phyloP scores from a whole-genome alignment of 345 rosid species.

The Brassica rapa region DNA sequence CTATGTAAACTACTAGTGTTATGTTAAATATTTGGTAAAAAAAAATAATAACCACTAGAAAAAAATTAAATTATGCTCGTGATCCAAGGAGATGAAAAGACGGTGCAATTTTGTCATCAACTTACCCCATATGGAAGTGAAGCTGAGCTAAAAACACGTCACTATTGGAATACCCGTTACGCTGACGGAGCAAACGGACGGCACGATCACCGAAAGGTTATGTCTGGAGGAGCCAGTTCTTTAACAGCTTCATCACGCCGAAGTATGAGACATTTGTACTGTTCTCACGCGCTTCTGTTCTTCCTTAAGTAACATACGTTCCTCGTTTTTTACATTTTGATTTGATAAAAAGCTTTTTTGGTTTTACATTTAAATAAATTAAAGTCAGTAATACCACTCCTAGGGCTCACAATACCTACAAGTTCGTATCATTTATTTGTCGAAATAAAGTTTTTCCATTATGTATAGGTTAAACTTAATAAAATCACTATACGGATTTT shows the following conservation, averaged over 20 bases:
- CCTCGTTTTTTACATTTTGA: slow-evolving; percentile 29
- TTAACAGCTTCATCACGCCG: slow-evolving; percentile 31
- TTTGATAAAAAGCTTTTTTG: neutral
- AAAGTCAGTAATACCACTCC: neutral
- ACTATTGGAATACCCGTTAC: slow-evolving; percentile 17
- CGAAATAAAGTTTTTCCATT: neutral
- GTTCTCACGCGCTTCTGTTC: slow-evolving; percentile 35
- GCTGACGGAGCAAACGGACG: slow-evolving; percentile 34
- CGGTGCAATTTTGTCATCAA: neutral
- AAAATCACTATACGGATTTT: neutral
- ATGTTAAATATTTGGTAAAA: neutral
- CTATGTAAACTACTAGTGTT: neutral
- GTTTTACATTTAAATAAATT: neutral
- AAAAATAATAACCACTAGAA: neutral
- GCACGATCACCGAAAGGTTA: slow-evolving; percentile 13
- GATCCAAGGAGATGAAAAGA: slow-evolving; percentile 19
- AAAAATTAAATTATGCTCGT: neutral
- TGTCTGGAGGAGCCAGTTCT: slow-evolving; percentile 25
- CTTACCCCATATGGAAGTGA: slow-evolving; percentile 25
- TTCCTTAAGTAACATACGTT: slow-evolving; percentile 25
- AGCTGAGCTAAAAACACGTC: neutral
- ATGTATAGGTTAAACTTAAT: neutral
- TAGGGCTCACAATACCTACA: neutral
- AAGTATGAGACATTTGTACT: slow-evolving; percentile 36
- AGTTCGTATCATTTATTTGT: neutral